Base-by-base conservation (phyloP, 2,329 filamentous ascomycete species). In the Myriosclerotinia duriaeana region DNA sequence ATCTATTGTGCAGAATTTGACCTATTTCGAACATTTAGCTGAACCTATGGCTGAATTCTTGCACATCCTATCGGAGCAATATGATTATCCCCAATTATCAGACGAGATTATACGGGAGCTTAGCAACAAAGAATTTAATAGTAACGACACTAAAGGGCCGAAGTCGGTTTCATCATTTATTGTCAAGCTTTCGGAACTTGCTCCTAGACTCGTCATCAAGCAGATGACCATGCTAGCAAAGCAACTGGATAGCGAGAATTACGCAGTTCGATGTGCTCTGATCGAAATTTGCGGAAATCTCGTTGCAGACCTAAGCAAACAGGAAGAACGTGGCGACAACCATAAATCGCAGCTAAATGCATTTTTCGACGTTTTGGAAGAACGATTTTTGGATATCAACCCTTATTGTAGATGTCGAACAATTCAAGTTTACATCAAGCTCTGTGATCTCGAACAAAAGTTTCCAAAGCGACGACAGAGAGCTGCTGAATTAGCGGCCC, bases 21-120 rank as follows among this genome's bases (percentile, higher is more conserved):
- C 95, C 6, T 99, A 99, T 77, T 99, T 98, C 74, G 95, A 99
- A 79, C 95, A 99, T 78, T 81, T 99, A n/a, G 94, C 95, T 0
- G 95, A 99, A 76, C 95, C 95, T 1, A 99, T 99, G 95, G 95
- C 95, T 42, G 96, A 99, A 77, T 97, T 99, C 74, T 81, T 99
- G 5, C 92, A 98, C 74, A 99, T 98, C 74, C 83, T 99, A 36
- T 89, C 93, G 0, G 93, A 98, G 77, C 94, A 97, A 80, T 99
- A 98, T 80, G 95, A 99, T 79, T 96, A 98, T 76, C 91, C 93
- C 20, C 95, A 99, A 75, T 84, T 99, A 11, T 90, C 93, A 5
- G 95, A 97, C 76, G 95, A 99, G 76, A 91, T 98, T 40, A 79
- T 99, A 67, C 89, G 92, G 74, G 95, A 99, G 76, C 85, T 99